Evolutionary conservation across 2,329 filamentous ascomycete genomes (phyloP), one percentile per base, ranked within the genome.

Genomic region (Chaetomium olivaceum): DNA sequence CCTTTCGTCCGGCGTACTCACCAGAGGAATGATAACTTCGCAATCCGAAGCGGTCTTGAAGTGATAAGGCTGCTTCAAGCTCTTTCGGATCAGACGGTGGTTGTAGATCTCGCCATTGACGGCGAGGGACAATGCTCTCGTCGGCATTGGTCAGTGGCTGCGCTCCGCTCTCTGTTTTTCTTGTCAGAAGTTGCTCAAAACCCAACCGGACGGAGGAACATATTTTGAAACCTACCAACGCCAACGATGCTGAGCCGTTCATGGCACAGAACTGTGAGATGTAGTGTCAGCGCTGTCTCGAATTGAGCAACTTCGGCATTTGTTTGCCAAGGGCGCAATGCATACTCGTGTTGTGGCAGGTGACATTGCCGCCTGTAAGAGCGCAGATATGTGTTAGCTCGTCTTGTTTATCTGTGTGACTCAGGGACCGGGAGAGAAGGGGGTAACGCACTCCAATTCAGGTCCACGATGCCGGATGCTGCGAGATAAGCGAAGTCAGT

Each of bases 101-200:
- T 99, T 99, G 86, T 99, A 99, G 78, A 99, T 99, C 79, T 99
- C 95, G 80, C 95, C 95, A 80, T 99, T 99, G 87, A 98, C 95
- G 71, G 95, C 94, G 68, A 99, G 88, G 88, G 70, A 94, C 89
- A 74, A 99, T 89, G 74, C 85, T 90, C 71, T 89, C 90, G 78
- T 98, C 94, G 72, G 92, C 88, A 83, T 93, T 98, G 83, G 94
- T 90, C 71, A 99, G 85, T 70, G 95, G 95, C 81, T 99, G 95
- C 61, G 95, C 94, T 77, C 95, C 95, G 75, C 91, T 94, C 78
- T 98, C 94, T 94, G 77, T 54, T 64, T 66, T 31, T 66, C 29
- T 59, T 61, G 73, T 77, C 50, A 77, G 71, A 65, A 36, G 61
- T 67, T 48, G 54, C 50, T 67, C 57, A 64, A 68, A 48, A 59